phyloP scores from a whole-genome alignment of 1,284 basidiomycete species.

The Boletus sp. region DNA sequence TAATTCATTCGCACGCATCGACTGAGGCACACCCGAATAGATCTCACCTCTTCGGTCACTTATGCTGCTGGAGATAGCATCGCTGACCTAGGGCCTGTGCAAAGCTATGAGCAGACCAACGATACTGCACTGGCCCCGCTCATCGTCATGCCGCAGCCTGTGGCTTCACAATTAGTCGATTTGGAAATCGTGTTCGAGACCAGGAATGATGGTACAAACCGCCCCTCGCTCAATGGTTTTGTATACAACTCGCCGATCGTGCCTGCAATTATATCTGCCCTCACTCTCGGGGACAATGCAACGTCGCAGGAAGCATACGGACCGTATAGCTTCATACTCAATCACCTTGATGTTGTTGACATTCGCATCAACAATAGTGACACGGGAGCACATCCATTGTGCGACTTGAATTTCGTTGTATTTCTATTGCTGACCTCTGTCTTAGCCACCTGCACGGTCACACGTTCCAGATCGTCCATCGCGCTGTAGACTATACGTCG shows the following conservation, averaged over 20 bases:
- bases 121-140: conserved; percentile 64
- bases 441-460: conserved; percentile 79
- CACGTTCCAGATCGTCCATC: conserved; percentile 74
- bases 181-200: conserved; percentile 64
- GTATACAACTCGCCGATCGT: conserved; percentile 68
- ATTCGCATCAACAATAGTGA: conserved; percentile 81
- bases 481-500: conserved; percentile 71
- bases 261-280: conserved; percentile 71
- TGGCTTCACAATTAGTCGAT: conserved; percentile 50
- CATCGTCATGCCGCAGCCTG: conserved; percentile 38
- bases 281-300: conserved; percentile 75
- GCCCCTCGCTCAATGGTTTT: conserved; percentile 67
- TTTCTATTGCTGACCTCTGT: conserved; percentile 4
- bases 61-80: conserved; percentile 52
- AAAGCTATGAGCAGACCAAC: conserved; percentile 53
- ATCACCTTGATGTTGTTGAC: conserved; percentile 76
- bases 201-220: conserved; percentile 77
- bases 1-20: neutral
- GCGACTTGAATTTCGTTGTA: conserved; percentile 31
- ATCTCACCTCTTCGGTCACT: conserved; percentile 74
- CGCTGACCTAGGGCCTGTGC: conserved; percentile 48
- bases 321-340: conserved; percentile 67
- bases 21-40: conserved; percentile 35
- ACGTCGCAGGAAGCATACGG: conserved; percentile 74
- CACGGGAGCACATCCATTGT: conserved; percentile 79